Evolutionary conservation across 805 yeast genomes (phyloP), one percentile per base, ranked within the genome.

Genomic region (Jamesozyma jinghongensis): DNA sequence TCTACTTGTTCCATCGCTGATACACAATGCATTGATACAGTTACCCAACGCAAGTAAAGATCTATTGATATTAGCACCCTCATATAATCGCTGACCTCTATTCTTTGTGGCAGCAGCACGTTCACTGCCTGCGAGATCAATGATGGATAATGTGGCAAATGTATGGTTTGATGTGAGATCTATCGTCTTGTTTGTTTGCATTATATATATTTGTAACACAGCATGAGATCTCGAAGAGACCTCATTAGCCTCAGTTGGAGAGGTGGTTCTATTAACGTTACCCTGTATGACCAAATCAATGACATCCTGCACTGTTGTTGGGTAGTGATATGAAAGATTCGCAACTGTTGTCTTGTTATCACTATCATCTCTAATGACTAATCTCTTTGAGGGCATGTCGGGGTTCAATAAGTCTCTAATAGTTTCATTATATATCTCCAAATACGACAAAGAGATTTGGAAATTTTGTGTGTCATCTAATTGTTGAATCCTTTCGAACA

Each of bases 111-210:
- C 82, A 0, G 92, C 79, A 0, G 97, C 97, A 32, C 97, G 68
- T 63, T 90, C 97, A 61, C 94, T 83, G 4, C 97, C 97, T 0
- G 97, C 97, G 34, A 90, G 64, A 60, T 90, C 97, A 36, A 90
- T 88, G 20, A 90, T 81, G 1, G 92, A 81, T 25, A 88, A 65
- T 0, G 94, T 85, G 0, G 94, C 87, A 62, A 74, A 79, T 0
- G 80, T 75, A 48, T 81, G 88, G 26, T 77, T 71, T 52, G 82
- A 85, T 13, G 67, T 68, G 16, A 84, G 49, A 42, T 77, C 85
- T 0, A 81, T 78, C 0, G 81, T 73, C 19, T 54, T 50, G 29
- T 54, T 53, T 40, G 78, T 69, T 53, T 81, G 85, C 8, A 69
- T 59, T 6, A 90, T 74, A 53, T 81, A 79, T 28, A 90, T 76